Evolutionary conservation across 2,329 filamentous ascomycete genomes (phyloP).

Genomic region (Ophiostoma sp.): DNA sequence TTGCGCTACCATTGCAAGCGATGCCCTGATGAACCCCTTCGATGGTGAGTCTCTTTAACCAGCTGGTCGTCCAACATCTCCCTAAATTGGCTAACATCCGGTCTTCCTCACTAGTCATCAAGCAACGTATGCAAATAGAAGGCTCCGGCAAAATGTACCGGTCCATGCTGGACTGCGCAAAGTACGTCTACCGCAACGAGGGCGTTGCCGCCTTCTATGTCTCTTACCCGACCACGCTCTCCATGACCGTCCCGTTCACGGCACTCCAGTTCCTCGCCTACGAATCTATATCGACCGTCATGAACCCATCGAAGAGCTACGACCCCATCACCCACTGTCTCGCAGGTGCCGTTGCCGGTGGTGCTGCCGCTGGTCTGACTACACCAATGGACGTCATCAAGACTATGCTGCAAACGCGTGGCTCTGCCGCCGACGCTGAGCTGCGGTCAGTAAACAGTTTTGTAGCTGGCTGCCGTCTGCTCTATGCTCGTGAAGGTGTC

Average conservation of each 20-base stretch:
- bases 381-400: conserved; percentile 98
- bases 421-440: conserved; percentile 70
- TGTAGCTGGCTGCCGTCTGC: conserved; percentile 69
- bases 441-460: conserved; percentile 81
- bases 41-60: conserved; percentile 61
- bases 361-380: conserved; percentile 86
- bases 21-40: conserved; percentile 98
- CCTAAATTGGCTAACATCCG: background rate
- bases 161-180: conserved; percentile 80
- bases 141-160: conserved; percentile 83
- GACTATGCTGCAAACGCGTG: conserved; percentile 90
- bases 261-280: conserved; percentile 96
- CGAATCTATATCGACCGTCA: conserved; percentile 87
- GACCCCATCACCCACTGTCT: conserved; percentile 91
- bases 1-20: conserved; percentile 90
- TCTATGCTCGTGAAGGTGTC: conserved; percentile 77
- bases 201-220: conserved; percentile 92
- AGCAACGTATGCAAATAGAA: conserved; percentile 98
- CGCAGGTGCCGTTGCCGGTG: conserved; percentile 86
- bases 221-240: conserved; percentile 94
- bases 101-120: conserved; percentile 65
- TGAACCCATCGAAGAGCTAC: conserved; percentile 82
- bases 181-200: conserved; percentile 79
- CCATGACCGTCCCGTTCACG: conserved; percentile 98
- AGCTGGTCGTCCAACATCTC: background rate